Base-by-base conservation (phyloP, 2,329 filamentous ascomycete species). In the Colletotrichum siamense region DNA sequence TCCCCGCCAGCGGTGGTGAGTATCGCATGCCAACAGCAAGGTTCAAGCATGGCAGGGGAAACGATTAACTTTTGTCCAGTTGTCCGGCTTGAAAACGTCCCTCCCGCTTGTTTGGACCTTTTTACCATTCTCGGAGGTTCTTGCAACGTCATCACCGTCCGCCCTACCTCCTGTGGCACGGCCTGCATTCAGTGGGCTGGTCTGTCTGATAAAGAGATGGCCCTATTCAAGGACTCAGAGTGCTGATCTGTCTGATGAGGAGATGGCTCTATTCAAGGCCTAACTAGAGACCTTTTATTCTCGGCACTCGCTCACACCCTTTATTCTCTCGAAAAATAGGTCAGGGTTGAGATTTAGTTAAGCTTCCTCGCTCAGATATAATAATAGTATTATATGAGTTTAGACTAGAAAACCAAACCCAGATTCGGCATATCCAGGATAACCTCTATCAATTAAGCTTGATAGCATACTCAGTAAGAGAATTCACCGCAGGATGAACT, bases 361-460 rank as follows among this genome's bases (percentile, higher is more conserved):
- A 22, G 10, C 44, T 49, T 13, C 2, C 44, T 8, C n/a, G 3
- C 44, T 49, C 6, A 49, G 44, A 49, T 22, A 2, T 13, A 22
- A 22, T 10, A 44, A 3, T 44, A 44, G 8, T 6, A 12, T 44
- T n/a, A 4, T n/a, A 6, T 6, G 8, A n/a, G 5, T n/a, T 44
- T 44, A n/a, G 5, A 18, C 5, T 3, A 28, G 9, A 13, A 22
- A 12, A 3, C 12, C 18, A 22, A 49, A 22, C n/a, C 44, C 10
- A 49, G 6, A 49, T 8, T 49, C n/a, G 10, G 4, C 0, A 49
- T 49, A n/a, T 7, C 44, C 7, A 22, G 10, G 1, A 10, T 22
- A 22, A 12, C 2, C 0, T n/a, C n/a, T 2, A n/a, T n/a, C 6
- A 6, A 49, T 6, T 13, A 13, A 49, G 3, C 10, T 22, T 0